These are phyloP conservation scores for Leccinum fallax DNA, from an alignment of 1,284 basidiomycete species.

Conservation along the genomic window DNA sequence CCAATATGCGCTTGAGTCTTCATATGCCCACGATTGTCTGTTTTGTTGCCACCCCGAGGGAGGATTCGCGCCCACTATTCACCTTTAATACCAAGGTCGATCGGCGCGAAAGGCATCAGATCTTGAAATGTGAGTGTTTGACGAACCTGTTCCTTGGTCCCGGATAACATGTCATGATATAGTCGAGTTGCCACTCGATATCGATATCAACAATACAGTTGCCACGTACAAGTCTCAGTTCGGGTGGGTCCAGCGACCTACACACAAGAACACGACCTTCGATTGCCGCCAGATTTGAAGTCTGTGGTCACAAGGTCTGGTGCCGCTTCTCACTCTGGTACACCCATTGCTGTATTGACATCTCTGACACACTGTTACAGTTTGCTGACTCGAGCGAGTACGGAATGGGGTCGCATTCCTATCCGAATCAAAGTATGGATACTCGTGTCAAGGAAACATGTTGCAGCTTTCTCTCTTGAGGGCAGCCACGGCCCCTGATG, in stretches of 20 bases:
- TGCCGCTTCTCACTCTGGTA: background rate
- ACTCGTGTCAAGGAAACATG: conserved; percentile 63
- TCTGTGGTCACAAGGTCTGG: conserved; percentile 77
- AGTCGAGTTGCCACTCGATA: conserved; percentile 87
- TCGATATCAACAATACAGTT: conserved; percentile 68
- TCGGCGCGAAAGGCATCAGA: conserved; percentile 90
- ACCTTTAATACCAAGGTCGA: conserved; percentile 86
- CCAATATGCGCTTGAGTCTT: background rate
- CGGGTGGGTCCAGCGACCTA: conserved; percentile 87
- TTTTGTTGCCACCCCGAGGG: conserved; percentile 58
- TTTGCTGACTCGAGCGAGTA: background rate
- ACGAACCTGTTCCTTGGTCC: background rate
- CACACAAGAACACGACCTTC: conserved; percentile 92
- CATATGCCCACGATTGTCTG: background rate
- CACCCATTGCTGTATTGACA: background rate
- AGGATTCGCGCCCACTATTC: conserved; percentile 75
- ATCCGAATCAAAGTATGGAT: background rate
- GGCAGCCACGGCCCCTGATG: conserved; percentile 89
- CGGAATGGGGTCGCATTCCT: background rate
- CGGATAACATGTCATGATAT: conserved; percentile 7
- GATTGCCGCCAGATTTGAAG: conserved; percentile 79
- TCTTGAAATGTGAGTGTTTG: conserved; percentile 77
- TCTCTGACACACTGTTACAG: background rate
- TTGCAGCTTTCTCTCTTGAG: conserved; percentile 88
- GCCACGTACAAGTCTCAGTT: conserved; percentile 96